Percentiles rank a stretch among this genome's conserved stretches.
phyloP scores from a whole-genome alignment of 2,329 filamentous ascomycete species.

The Exophiala alcalophila region DNA sequence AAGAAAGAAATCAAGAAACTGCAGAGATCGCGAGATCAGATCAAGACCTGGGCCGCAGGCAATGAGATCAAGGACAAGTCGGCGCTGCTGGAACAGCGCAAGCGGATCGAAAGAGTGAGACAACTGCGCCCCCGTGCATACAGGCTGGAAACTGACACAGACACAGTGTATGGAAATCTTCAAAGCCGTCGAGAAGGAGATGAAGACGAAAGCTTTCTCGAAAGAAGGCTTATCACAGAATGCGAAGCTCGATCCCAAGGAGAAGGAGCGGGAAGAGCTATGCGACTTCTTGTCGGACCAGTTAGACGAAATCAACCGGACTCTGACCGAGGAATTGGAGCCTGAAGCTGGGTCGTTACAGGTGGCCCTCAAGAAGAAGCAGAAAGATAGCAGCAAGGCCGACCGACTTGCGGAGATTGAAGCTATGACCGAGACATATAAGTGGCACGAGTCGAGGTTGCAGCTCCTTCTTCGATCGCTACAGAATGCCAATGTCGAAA shows the following conservation, averaged over 20 bases:
- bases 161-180: slow-evolving; percentile 83
- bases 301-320: slow-evolving; percentile 90
- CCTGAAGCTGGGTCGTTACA: slow-evolving; percentile 85
- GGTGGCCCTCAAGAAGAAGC: slow-evolving; percentile 90
- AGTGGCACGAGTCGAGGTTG: slow-evolving; percentile 91
- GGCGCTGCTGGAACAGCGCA: slow-evolving; percentile 87
- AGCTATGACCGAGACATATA: slow-evolving; percentile 81
- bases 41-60: slow-evolving; percentile 98
- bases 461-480: slow-evolving; percentile 85
- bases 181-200: slow-evolving; percentile 99
- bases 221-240: slow-evolving; percentile 94
- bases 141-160: slow-evolving; percentile 7
- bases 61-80: slow-evolving; percentile 99
- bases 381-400: slow-evolving; percentile 77
- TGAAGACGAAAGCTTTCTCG: slow-evolving; percentile 99
- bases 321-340: slow-evolving; percentile 72
- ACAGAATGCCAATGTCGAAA: slow-evolving; percentile 88
- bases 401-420: slow-evolving; percentile 88
- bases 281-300: slow-evolving; percentile 80
- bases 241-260: slow-evolving; percentile 92
- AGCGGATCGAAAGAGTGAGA: slow-evolving; percentile 89
- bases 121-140: not conserved
- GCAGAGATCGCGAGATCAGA: slow-evolving; percentile 93
- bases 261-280: slow-evolving; percentile 87
- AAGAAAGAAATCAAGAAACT: slow-evolving; percentile 99